These are phyloP conservation scores for Aspergillus neotritici DNA, from an alignment of 2,329 filamentous ascomycete genomes.

Conservation along the genomic window DNA sequence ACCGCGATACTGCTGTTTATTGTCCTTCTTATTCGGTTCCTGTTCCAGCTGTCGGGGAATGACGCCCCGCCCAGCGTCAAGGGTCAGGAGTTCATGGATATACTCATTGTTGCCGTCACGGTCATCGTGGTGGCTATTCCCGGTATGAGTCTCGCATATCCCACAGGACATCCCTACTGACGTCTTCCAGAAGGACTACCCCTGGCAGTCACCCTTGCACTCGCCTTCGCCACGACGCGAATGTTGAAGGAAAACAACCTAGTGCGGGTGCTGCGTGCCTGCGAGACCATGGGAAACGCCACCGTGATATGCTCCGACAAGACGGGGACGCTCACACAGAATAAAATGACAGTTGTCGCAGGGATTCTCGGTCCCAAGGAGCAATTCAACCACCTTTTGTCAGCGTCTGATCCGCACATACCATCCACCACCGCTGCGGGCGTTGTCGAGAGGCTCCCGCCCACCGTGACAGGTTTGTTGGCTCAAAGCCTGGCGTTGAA, in stretches of 20 bases:
- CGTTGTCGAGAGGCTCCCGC: background rate
- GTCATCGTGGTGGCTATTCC: constrained; percentile 48
- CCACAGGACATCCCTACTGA: background rate
- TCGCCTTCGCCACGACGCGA: constrained; percentile 55
- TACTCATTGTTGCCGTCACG: constrained; percentile 51
- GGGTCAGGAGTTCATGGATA: constrained; percentile 49
- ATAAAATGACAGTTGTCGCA: constrained; percentile 54
- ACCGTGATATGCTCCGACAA: constrained; percentile 58
- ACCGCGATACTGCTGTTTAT: constrained; percentile 63
- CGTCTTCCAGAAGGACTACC: constrained; percentile 51
- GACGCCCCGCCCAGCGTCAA: constrained; percentile 38
- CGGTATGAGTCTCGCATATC: background rate
- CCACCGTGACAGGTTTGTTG: constrained; percentile 23
- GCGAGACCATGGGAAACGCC: constrained; percentile 58
- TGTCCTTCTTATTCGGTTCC: constrained; percentile 68
- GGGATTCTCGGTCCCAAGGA: constrained; percentile 43
- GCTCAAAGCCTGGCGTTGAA: constrained; percentile 59
- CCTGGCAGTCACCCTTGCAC: constrained; percentile 52
- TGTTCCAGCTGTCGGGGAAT: constrained; percentile 52
- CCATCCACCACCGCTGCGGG: background rate
- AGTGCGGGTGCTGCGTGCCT: constrained; percentile 51
- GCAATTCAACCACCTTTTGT: background rate
- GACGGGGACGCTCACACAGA: constrained; percentile 56
- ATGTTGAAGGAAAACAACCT: constrained; percentile 57
- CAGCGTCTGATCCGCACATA: background rate